These are phyloP conservation scores for Lagerstroemia speciosa DNA, from an alignment of 345 rosid genomes.

Conservation along the genomic window DNA sequence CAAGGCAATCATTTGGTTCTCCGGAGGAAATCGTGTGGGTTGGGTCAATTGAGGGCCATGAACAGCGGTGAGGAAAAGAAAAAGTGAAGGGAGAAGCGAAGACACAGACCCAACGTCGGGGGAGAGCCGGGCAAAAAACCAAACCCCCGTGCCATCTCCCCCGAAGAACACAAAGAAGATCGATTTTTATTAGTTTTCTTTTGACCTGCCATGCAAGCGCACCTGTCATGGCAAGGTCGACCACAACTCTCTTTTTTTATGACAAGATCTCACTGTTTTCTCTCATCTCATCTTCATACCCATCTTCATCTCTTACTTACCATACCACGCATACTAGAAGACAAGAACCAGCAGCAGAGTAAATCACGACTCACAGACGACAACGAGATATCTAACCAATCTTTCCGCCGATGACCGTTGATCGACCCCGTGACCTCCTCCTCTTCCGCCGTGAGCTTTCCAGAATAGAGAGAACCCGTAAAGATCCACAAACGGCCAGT, in stretches of 20 bases:
- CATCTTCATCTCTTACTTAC: neutral
- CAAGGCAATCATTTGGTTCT: too few species aligned
- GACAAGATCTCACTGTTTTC: neutral
- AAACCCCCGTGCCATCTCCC: conserved; percentile 79
- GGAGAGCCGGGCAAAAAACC: conserved; percentile 56
- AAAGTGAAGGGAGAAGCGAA: conserved; percentile 7
- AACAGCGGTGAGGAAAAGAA: neutral
- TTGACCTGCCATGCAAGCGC: conserved; percentile 28
- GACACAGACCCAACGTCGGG: conserved; percentile 19
- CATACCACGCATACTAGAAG: too few species aligned
- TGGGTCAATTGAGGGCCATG: neutral
- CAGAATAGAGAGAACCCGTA: too few species aligned
- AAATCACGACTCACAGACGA: too few species aligned
- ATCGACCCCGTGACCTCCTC: too few species aligned
- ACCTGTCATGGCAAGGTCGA: conserved; percentile 24
- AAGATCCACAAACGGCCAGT: too few species aligned
- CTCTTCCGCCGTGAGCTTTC: too few species aligned
- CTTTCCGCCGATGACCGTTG: too few species aligned
- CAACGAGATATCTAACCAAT: too few species aligned
- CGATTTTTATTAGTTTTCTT: conserved; percentile 33
- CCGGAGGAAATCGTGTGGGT: too few species aligned
- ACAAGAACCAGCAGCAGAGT: too few species aligned
- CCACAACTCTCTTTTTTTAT: conserved; percentile 11
- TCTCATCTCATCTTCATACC: neutral
- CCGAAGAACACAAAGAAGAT: conserved; percentile 35